Evolutionary conservation across 345 rosid species (phyloP).

Genomic region (Stellera chamaejasme): DNA sequence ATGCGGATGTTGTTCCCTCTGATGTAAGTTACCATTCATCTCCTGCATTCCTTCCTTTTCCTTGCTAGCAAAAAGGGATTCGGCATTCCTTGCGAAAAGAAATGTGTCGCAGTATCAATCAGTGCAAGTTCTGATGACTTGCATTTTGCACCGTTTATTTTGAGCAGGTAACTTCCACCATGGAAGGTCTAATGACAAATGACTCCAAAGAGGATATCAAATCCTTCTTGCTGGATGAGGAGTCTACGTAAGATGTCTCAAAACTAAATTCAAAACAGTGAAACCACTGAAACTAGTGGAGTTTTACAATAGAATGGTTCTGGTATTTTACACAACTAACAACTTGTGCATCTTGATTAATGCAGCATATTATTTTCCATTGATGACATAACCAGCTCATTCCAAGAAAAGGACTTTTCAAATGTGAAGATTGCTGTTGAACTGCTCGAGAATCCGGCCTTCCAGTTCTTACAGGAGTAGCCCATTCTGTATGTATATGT

Average conservation of each 20-base stretch:
- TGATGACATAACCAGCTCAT: conserved; percentile 48
- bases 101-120: no score
- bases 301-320: no score
- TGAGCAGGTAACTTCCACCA: conserved; percentile 63
- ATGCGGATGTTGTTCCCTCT: conserved; percentile 42
- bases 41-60: background rate
- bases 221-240: conserved; percentile 58
- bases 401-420: conserved; percentile 51
- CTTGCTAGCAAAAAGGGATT: no score
- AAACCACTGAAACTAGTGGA: no score
- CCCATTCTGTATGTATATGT: conserved; percentile 12
- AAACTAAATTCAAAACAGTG: no score
- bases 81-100: no score
- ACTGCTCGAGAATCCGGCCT: conserved; percentile 62
- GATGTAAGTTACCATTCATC: conserved; percentile 30
- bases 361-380: conserved; percentile 73
- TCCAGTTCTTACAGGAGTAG: conserved; percentile 64
- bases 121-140: no score
- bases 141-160: background rate
- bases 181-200: conserved; percentile 48
- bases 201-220: conserved; percentile 38
- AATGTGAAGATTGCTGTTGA: conserved; percentile 52
- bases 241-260: conserved; percentile 44
- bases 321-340: no score
- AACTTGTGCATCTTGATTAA: background rate